These are phyloP conservation scores for Lentinula sp. DNA, from an alignment of 768 basidiomycete genomes.

Conservation along the genomic window DNA sequence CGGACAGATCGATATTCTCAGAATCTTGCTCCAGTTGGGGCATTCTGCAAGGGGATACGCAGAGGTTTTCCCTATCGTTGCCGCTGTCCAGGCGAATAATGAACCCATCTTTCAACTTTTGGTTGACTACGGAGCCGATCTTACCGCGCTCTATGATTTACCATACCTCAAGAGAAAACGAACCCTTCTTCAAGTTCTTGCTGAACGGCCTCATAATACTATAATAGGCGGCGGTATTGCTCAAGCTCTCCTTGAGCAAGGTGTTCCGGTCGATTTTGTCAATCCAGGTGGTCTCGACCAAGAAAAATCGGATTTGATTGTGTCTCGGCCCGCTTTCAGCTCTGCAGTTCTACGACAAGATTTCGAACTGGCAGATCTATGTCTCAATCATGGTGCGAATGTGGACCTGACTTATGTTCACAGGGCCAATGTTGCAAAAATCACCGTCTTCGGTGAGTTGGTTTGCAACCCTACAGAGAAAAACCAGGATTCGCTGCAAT, in stretches of 20 bases:
- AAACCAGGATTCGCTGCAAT: conserved; percentile 3
- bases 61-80: conserved; percentile 2
- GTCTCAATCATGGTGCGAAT: conserved; percentile 2
- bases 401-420: conserved; percentile 2
- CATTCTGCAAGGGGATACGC: conserved; percentile 5
- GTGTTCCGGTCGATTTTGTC: conserved; percentile 6
- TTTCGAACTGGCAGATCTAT: conserved; percentile 8
- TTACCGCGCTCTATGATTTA: neutral
- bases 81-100: conserved; percentile 6
- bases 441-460: conserved; percentile 5
- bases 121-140: conserved; percentile 4
- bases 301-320: neutral
- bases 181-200: neutral
- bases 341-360: conserved; percentile 7
- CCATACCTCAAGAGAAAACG: neutral
- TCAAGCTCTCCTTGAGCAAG: neutral
- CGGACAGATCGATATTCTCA: conserved; percentile 4
- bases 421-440: neutral
- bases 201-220: neutral
- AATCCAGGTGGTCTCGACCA: neutral
- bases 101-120: conserved; percentile 8
- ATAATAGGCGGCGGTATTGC: neutral
- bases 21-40: conserved; percentile 4
- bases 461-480: conserved; percentile 5
- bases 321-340: conserved; percentile 3